phyloP scores from a whole-genome alignment of 2,329 filamentous ascomycete genomes.

The Drechmeria coniospora region DNA sequence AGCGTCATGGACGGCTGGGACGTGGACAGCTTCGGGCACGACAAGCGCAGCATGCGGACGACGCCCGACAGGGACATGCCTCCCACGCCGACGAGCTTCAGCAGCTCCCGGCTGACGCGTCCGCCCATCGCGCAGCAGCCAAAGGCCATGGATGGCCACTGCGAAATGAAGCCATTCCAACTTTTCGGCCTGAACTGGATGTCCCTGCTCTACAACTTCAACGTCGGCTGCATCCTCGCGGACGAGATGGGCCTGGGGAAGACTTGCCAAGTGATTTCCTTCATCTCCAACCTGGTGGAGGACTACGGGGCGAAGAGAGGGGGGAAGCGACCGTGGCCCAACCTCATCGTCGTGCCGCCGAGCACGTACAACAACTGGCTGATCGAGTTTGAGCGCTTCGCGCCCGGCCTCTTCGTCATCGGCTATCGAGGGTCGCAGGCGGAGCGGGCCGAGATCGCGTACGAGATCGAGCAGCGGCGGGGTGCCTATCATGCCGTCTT shows the following conservation, averaged over 20 bases:
- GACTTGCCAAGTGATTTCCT: conserved; percentile 89
- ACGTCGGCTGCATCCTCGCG: conserved; percentile 77
- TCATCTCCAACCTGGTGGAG: conserved; percentile 71
- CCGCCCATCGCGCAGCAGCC: conserved; percentile 49
- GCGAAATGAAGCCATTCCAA: conserved; percentile 83
- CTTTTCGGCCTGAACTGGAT: conserved; percentile 93
- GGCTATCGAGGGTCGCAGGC: conserved; percentile 51
- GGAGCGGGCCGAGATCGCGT: conserved; percentile 52
- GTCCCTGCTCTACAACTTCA: conserved; percentile 61
- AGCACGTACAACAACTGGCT: conserved; percentile 96
- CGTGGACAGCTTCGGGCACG: conserved; percentile 29
- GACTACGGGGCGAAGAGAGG: conserved; percentile 26
- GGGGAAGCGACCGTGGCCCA: conserved; percentile 40
- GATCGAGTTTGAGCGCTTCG: conserved; percentile 76
- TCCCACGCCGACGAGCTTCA: conserved; percentile 25
- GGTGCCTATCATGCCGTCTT: conserved; percentile 48
- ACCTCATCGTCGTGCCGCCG: conserved; percentile 80
- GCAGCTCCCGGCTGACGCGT: conserved; percentile 16
- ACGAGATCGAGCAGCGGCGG: conserved; percentile 47
- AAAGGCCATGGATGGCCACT: conserved; percentile 56
- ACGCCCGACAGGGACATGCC: conserved; percentile 21
- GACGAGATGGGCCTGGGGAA: conserved; percentile 97
- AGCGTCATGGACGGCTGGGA: conserved; percentile 31
- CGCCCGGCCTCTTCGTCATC: conserved; percentile 59
- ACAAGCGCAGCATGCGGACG: conserved; percentile 15